Base-by-base conservation (phyloP, 116 monocot species). In the Dioscorea cayenensis region DNA sequence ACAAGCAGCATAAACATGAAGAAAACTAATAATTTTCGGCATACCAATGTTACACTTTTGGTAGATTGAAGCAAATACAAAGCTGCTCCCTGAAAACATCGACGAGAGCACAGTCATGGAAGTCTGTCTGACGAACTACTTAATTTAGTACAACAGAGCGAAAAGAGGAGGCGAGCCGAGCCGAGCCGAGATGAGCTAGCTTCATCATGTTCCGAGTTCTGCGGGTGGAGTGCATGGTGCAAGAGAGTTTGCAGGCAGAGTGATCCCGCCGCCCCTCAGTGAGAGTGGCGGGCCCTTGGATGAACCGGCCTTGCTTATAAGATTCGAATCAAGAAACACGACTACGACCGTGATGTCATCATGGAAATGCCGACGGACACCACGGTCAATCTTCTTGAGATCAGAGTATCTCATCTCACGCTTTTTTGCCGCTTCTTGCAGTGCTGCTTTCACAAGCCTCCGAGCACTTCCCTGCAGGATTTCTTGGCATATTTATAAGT, bases 331-430 rank as follows among this genome's bases (percentile, higher is more conserved):
- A 5, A 86, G 79, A 35, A 77, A 90, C 21, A 86, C 64, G 2
- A 90, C 86, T 29, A 86, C 21, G 18, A 90, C 90, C 3, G 90
- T 84, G 17, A 90, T 86, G 76, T 90, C 90, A 37, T 90, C 90
- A 14, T 90, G 86, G 71, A 90, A 90, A 73, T 90, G 90, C 27
- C 90, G 74, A 16, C 90, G 86, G n/a, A 90, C 86, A 3, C 84
- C 86, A 12, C 86, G 71, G 51, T 86, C 90, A 52, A 90, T 90
- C 65, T 90, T 90, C 65, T 82, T 84, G 37, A 90, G 74, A 62
- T 90, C 90, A 35, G 90, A 86, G 71, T 84, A 90, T 71, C 90
- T 84, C 86, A 90, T 90, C 75, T 90, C 90, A 50, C 90, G 84
- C 66, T 86, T 86, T 72, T 90, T 84, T 0, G 90, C 90, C 61